phyloP scores from a whole-genome alignment of 2,329 filamentous ascomycete genomes.

The Plenodomus biglobosus region DNA sequence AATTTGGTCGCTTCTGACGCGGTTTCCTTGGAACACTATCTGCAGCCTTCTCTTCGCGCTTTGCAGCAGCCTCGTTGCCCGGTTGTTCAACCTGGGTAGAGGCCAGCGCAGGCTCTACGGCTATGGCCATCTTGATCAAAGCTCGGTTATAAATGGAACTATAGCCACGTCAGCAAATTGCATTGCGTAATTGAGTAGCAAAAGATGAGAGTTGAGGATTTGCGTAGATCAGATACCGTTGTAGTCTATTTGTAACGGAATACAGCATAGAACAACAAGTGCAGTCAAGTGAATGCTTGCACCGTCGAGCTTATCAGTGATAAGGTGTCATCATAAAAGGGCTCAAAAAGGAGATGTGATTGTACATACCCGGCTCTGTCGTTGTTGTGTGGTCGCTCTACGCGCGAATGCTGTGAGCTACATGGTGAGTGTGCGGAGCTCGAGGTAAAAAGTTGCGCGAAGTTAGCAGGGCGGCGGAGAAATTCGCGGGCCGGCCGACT shows the following conservation, averaged over 20 bases:
- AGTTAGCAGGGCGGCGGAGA: not conserved
- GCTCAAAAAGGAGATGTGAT: not conserved
- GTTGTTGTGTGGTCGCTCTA: constrained; percentile 14
- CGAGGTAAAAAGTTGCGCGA: constrained; percentile 1
- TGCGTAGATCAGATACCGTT: constrained; percentile 42
- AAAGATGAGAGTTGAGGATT: not conserved
- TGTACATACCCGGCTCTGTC: constrained; percentile 13
- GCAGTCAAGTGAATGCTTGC: constrained; percentile 39
- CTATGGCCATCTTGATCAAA: constrained; percentile 17
- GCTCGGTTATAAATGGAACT: constrained; percentile 14
- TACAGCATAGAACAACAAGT: constrained; percentile 35
- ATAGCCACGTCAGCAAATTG: constrained; percentile 9
- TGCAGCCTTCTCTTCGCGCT: constrained; percentile 16
- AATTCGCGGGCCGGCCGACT: constrained; percentile 9
- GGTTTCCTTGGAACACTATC: constrained; percentile 27
- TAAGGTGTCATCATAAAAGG: constrained; percentile 30
- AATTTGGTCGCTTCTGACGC: constrained; percentile 54
- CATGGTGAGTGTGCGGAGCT: constrained; percentile 10
- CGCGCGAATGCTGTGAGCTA: constrained; percentile 8
- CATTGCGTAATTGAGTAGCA: not conserved
- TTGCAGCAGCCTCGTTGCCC: constrained; percentile 5
- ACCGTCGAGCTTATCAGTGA: constrained; percentile 27
- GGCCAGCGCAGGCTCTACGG: constrained; percentile 8
- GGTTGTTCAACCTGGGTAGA: constrained; percentile 5
- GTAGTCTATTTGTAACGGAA: constrained; percentile 41